Evolutionary conservation across 2,329 filamentous ascomycete genomes (phyloP).

Genomic region (Eutypella sp.): DNA sequence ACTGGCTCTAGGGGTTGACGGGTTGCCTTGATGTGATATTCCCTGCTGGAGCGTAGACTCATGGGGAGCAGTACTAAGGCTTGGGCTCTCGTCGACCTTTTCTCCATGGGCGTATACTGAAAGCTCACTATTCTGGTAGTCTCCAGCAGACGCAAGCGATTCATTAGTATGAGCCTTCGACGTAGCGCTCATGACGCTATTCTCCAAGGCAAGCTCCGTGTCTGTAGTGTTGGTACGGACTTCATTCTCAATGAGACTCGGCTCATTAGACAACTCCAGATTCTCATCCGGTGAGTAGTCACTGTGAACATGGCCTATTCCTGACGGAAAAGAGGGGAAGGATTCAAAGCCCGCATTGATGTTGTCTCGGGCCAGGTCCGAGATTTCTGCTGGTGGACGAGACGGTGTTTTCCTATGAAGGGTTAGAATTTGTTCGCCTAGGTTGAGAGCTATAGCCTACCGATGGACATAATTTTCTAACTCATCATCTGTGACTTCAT

Average conservation of each 20-base stretch:
- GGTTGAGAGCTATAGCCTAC: slow-evolving; percentile 17
- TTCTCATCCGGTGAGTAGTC: slow-evolving; percentile 6
- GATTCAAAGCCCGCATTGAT: slow-evolving; percentile 3
- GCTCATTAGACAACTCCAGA: slow-evolving; percentile 6
- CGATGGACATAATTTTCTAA: slow-evolving; percentile 29
- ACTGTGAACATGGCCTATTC: slow-evolving; percentile 2
- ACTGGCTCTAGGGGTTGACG: no score
- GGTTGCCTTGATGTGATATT: no score
- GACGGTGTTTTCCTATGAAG: slow-evolving; percentile 6
- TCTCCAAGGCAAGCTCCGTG: slow-evolving; percentile 1
- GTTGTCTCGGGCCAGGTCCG: slow-evolving; percentile 6
- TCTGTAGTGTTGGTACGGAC: slow-evolving; percentile 6
- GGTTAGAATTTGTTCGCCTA: no score
- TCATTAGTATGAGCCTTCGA: slow-evolving; percentile 1
- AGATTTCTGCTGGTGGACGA: slow-evolving; percentile 5
- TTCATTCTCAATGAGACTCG: slow-evolving; percentile 7
- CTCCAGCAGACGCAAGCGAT: no score
- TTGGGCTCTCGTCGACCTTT: no score
- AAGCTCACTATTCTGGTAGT: not conserved
- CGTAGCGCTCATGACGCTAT: slow-evolving; percentile 1
- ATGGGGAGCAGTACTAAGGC: no score
- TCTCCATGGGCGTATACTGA: no score
- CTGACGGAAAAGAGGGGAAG: slow-evolving; percentile 6
- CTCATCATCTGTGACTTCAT: slow-evolving; percentile 31
- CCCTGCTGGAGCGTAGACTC: no score